phyloP scores from a whole-genome alignment of 805 yeast genomes.

The Starmerella sp. region DNA sequence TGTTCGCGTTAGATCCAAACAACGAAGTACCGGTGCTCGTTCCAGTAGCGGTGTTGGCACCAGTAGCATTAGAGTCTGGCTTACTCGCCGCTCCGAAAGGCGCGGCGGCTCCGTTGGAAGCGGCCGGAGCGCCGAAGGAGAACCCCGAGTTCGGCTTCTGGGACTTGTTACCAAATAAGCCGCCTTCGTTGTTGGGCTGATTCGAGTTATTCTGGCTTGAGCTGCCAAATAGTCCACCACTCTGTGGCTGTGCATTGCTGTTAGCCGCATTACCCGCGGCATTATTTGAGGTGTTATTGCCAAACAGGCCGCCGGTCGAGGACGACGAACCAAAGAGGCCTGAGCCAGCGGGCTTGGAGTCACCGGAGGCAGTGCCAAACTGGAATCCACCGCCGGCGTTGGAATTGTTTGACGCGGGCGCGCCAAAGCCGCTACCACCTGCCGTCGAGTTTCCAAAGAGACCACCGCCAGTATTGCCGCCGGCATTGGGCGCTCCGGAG shows the following conservation, averaged over 20 bases:
- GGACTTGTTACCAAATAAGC: constrained; percentile 7
- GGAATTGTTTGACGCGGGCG: not conserved
- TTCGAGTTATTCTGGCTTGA: not conserved
- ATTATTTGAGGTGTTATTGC: not conserved
- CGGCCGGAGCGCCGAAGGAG: constrained; percentile 1
- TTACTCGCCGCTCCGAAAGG: not conserved
- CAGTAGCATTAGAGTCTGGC: constrained; percentile 4
- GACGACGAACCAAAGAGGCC: not conserved
- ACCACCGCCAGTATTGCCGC: not conserved
- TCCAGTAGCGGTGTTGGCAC: not conserved
- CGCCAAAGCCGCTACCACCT: not conserved
- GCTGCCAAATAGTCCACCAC: not conserved
- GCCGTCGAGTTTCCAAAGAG: constrained; percentile 1
- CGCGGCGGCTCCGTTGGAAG: not conserved
- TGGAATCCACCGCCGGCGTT: not conserved
- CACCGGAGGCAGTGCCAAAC: not conserved
- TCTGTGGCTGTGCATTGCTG: not conserved
- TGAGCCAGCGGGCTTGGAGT: not conserved
- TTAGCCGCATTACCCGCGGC: not conserved
- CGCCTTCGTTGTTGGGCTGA: constrained; percentile 1
- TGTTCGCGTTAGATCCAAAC: not conserved
- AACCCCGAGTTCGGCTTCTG: not conserved
- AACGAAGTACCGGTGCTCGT: constrained; percentile 3
- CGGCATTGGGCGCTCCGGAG: not conserved
- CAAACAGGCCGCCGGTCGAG: not conserved